These are phyloP conservation scores for Lachnellula hyalina DNA, from an alignment of 2,329 filamentous ascomycete species.

Conservation along the genomic window DNA sequence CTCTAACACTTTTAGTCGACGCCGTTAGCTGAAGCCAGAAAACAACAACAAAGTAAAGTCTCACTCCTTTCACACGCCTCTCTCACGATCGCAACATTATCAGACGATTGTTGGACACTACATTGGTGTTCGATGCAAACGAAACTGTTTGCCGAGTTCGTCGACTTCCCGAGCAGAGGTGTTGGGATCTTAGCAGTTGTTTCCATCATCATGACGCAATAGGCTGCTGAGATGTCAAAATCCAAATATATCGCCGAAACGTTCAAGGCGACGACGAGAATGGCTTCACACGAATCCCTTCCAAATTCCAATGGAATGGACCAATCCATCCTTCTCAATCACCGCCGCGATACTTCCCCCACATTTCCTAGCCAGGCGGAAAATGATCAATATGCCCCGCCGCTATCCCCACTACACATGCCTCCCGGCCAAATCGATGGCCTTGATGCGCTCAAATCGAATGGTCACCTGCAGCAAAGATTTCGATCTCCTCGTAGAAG, in stretches of 20 bases:
- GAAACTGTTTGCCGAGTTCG: too few relatives aligned
- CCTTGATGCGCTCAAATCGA: slow-evolving; percentile 20
- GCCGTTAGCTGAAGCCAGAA: too few relatives aligned
- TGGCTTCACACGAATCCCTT: background rate
- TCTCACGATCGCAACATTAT: too few relatives aligned
- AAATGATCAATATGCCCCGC: slow-evolving; percentile 9
- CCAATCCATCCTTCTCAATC: background rate
- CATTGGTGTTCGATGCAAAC: too few relatives aligned
- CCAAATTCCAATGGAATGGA: background rate
- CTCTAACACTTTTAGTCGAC: too few relatives aligned
- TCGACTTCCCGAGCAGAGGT: too few relatives aligned
- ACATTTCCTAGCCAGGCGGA: background rate
- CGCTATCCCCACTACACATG: slow-evolving; percentile 25
- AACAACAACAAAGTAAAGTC: too few relatives aligned
- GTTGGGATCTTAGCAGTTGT: too few relatives aligned
- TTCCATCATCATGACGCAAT: background rate
- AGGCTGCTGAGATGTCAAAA: background rate
- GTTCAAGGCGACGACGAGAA: background rate
- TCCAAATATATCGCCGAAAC: background rate
- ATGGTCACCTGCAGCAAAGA: slow-evolving; percentile 6
- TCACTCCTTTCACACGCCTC: too few relatives aligned
- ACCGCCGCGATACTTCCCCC: background rate
- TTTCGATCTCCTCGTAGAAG: slow-evolving; percentile 16
- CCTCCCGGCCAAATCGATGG: slow-evolving; percentile 26
- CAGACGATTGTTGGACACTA: too few relatives aligned